Base-by-base conservation (phyloP, 148 eudicot genomes). In the Fagopyrum esculentum region DNA sequence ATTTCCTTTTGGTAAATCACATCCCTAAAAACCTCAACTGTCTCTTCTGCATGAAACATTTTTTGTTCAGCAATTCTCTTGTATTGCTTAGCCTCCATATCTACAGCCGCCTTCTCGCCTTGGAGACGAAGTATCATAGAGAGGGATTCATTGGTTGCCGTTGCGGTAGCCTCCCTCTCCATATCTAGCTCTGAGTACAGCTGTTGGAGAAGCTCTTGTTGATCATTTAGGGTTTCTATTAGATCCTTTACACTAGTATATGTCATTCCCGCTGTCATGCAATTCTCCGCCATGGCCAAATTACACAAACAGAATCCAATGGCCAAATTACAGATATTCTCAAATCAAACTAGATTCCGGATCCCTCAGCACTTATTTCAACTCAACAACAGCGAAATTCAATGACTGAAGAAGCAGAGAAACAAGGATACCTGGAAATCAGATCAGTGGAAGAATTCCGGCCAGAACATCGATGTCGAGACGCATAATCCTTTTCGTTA, bases 1-100 rank as follows among this genome's bases (percentile, higher is more conserved):
- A 92, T 87, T 83, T 95, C 99, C 71, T 89, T 95, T 60, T 92
- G 93, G 74, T 89, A 87, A 43, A 95, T 86, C 15, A 88, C 69
- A 77, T 90, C 97, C 73, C 91, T 86, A 5, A 90, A 90, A 43
- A 80, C 85, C 40, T 82, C 88, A 10, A 95, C 78, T 63, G 92
- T 84, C 82, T 90, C 98, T 75, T 95, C 91, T 0, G 92, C 89
- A 76, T 92, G 87, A 51, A 79, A 80, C 80, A 95, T 90, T 74
- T 92, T 95, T 54, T 92, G 94, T 84, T 95, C 99, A 0, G 94
- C 92, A 72, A 95, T 82, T 77, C 99, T 86, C 81, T 92, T 95
- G 69, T 95, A 95, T 19, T 95, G 99, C 76, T 86, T 88, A 0
- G 92, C 89, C 79, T 95, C 99, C 94, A 95, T 90, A 78, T 87